Percentiles rank a stretch among this genome's conserved stretches.
phyloP scores from a whole-genome alignment of 805 yeast genomes.

The Teunomyces kruisii region DNA sequence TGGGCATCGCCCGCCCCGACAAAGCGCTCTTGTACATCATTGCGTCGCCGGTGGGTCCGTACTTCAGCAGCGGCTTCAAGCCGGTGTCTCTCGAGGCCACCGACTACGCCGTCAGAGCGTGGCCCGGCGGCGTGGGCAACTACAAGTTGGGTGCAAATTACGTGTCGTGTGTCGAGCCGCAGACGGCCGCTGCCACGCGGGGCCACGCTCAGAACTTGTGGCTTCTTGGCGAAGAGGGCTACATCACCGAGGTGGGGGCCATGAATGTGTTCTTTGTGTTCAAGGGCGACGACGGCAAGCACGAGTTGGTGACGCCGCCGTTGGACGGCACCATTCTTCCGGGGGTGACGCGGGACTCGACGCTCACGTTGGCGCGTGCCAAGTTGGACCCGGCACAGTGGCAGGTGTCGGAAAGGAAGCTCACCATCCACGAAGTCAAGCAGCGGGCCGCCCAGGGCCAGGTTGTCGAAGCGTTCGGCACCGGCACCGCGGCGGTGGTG shows the following conservation, averaged over 20 bases:
- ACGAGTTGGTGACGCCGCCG: conserved; percentile 93
- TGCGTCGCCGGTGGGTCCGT: conserved; percentile 30
- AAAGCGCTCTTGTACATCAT: conserved; percentile 24
- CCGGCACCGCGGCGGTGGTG: conserved; percentile 97
- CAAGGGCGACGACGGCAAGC: conserved; percentile 75
- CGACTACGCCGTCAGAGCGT: conserved; percentile 93
- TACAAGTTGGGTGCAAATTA: conserved; percentile 96
- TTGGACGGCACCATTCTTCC: conserved; percentile 95
- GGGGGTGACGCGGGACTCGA: conserved; percentile 96
- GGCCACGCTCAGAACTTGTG: conserved; percentile 96
- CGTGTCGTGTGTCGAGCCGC: conserved; percentile 93
- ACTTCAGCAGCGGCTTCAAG: conserved; percentile 85
- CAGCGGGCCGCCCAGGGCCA: conserved; percentile 77
- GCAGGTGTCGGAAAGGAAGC: conserved; percentile 80
- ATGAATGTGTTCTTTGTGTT: conserved; percentile 93
- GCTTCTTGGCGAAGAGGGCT: conserved; percentile 86
- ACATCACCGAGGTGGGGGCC: conserved; percentile 95
- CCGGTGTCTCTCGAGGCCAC: conserved; percentile 94
- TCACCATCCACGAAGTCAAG: conserved; percentile 75
- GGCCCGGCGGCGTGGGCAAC: conserved; percentile 99
- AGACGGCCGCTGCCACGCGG: conserved; percentile 79
- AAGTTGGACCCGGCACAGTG: conserved; percentile 74
- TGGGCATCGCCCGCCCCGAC: conserved; percentile 25
- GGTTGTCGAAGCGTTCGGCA: conserved; percentile 90
- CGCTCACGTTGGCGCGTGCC: conserved; percentile 71